Evolutionary conservation across 208 protist species (phyloP), one percentile per base, ranked within the genome.

Genomic region (Tritrichomonas foetus): DNA sequence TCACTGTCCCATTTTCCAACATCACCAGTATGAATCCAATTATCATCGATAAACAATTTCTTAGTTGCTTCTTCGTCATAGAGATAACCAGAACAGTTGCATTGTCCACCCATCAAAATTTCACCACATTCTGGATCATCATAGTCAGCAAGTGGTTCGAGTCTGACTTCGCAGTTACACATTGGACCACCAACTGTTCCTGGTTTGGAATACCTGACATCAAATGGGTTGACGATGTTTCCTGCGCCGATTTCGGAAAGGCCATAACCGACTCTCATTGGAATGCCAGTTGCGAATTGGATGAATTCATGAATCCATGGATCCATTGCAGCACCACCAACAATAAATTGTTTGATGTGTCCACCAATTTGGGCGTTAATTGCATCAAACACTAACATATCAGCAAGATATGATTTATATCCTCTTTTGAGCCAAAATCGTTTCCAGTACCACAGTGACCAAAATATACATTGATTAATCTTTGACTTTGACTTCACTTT

Each of bases 401-500:
- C 74, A 30, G 74, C 33, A 0, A 82, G 30, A n/a, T 33, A 41
- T 47, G 74, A 50, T 20, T 47, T 11, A 20, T 82, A 82, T 9
- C 74, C 74, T 9, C 41, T 9, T n/a, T 25, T 47, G 41, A 82
- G n/a, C 74, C 74, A 82, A 36, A 82, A 82, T 50, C 74, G n/a
- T 41, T 82, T 82, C 74, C 74, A 82, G 74, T 82, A 82, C 41
- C 33, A 82, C 5, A 36, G 5, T 20, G 16, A 33, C 33, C 41
- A 82, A 41, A 82, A 82, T 20, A 82, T n/a, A 0, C 41, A 20
- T 3, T 36, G 33, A 20, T 49, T 82, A 20, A 82, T 25, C 1
- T 1, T 5, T 49, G 74, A 53, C 1, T 36, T 44, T 20, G 33
- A 53, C 16, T 49, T 8, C 2, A 97, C 78, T 49, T 95, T 94